phyloP scores from a whole-genome alignment of 2,329 filamentous ascomycete species.

The Ceratocystis smalleyi region DNA sequence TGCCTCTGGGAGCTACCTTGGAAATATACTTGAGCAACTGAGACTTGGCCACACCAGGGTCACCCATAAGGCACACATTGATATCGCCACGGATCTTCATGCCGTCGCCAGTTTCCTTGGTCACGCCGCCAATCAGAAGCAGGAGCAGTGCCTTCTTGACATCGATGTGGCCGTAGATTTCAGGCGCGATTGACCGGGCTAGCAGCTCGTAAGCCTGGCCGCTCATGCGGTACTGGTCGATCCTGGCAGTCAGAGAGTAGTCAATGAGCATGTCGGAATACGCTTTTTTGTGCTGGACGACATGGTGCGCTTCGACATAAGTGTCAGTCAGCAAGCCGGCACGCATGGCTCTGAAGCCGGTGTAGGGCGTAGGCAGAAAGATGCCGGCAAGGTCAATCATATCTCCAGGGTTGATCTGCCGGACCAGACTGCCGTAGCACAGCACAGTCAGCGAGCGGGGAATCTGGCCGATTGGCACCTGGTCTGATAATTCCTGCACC shows the following conservation, averaged over 20 bases:
- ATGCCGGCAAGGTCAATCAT: slow-evolving; percentile 88
- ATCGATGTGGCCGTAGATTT: slow-evolving; percentile 91
- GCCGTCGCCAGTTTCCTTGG: slow-evolving; percentile 90
- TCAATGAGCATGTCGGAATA: slow-evolving; percentile 87
- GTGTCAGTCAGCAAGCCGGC: slow-evolving; percentile 95
- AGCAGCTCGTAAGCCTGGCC: slow-evolving; percentile 94
- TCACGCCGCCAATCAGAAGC: slow-evolving; percentile 87
- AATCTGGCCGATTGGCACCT: slow-evolving; percentile 95
- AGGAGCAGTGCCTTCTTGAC: slow-evolving; percentile 97
- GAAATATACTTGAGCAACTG: slow-evolving; percentile 97
- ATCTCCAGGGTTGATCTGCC: slow-evolving; percentile 83
- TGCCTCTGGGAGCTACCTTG: slow-evolving; percentile 86
- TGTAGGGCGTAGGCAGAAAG: slow-evolving; percentile 93
- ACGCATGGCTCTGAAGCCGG: slow-evolving; percentile 94
- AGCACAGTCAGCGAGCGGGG: slow-evolving; percentile 79
- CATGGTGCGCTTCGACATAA: slow-evolving; percentile 85
- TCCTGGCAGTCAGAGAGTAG: slow-evolving; percentile 60
- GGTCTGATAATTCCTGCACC: slow-evolving; percentile 97
- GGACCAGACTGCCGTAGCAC: slow-evolving; percentile 72
- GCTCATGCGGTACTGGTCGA: slow-evolving; percentile 68
- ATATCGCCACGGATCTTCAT: slow-evolving; percentile 99
- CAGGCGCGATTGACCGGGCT: slow-evolving; percentile 87
- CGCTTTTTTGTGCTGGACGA: slow-evolving; percentile 93
- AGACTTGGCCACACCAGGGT: slow-evolving; percentile 98
- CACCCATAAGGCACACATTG: slow-evolving; percentile 97